Percentiles rank a stretch among this genome's conserved stretches.
Evolutionary conservation across 1,284 basidiomycete species (phyloP).

Genomic region (Flammula alnicola): DNA sequence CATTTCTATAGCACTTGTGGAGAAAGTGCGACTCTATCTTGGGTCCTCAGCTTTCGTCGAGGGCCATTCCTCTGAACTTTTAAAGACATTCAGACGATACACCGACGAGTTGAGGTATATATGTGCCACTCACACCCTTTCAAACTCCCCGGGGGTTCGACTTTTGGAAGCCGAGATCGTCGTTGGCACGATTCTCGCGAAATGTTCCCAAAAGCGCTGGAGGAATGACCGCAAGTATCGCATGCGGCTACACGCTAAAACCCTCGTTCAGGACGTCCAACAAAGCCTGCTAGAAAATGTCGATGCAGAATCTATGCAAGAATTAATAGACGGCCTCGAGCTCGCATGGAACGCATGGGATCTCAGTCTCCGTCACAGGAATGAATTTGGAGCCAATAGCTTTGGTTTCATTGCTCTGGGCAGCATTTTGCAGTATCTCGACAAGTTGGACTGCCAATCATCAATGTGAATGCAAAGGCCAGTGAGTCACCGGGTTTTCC

Average conservation of each 20-base stretch:
- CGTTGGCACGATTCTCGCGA: constrained; percentile 72
- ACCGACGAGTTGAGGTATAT: constrained; percentile 70
- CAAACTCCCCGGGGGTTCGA: constrained; percentile 55
- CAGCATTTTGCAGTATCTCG: constrained; percentile 61
- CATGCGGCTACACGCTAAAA: constrained; percentile 63
- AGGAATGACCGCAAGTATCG: constrained; percentile 62
- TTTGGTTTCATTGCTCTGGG: constrained; percentile 70
- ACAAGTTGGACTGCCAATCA: constrained; percentile 37
- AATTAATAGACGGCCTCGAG: constrained; percentile 48
- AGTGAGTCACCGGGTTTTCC: too few species aligned
- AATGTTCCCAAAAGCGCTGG: constrained; percentile 62
- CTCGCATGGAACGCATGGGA: constrained; percentile 70
- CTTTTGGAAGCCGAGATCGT: constrained; percentile 77
- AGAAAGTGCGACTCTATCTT: constrained; percentile 43
- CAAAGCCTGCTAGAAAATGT: constrained; percentile 45
- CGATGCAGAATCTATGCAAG: constrained; percentile 25
- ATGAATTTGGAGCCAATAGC: constrained; percentile 63
- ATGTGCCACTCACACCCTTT: constrained; percentile 68
- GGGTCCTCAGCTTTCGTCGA: constrained; percentile 34
- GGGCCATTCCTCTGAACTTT: constrained; percentile 37
- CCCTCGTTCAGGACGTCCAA: constrained; percentile 57
- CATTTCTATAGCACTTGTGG: constrained; percentile 51
- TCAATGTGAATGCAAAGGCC: too few species aligned
- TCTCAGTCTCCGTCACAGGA: constrained; percentile 47
- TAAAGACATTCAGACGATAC: constrained; percentile 54